phyloP scores from a whole-genome alignment of 1,284 basidiomycete species.

The Papiliotrema laurentii region DNA sequence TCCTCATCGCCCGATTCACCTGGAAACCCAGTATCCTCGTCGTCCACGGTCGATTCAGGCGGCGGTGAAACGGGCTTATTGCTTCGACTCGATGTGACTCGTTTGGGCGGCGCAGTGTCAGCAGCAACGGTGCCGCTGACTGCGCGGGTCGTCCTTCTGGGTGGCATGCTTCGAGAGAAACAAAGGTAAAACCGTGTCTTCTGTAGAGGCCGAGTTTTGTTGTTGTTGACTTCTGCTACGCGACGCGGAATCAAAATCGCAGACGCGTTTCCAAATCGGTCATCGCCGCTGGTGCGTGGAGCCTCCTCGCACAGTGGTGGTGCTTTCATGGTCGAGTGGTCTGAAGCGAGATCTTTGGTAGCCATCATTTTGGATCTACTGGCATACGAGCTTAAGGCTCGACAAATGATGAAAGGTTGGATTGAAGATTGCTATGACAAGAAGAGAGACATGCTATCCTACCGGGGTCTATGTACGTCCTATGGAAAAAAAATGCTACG shows the following conservation, averaged over 20 bases:
- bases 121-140: background rate
- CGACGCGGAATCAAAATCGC: conserved; percentile 1
- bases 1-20: conserved; percentile 11
- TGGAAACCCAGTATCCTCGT: conserved; percentile 10
- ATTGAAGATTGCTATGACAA: background rate
- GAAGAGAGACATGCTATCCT: background rate
- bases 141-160: background rate
- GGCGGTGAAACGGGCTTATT: background rate
- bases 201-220: background rate
- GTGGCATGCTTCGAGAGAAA: background rate
- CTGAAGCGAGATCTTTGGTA: too few relatives aligned
- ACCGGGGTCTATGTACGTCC: too few relatives aligned
- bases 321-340: too few relatives aligned
- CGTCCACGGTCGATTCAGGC: background rate
- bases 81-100: background rate
- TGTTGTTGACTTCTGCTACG: background rate
- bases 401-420: background rate
- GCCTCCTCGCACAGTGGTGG: too few relatives aligned
- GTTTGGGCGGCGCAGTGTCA: background rate
- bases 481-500: too few relatives aligned
- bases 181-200: background rate
- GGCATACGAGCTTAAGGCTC: conserved; percentile 1
- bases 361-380: too few relatives aligned
- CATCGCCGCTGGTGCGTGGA: too few relatives aligned
- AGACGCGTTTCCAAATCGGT: background rate